A percentile compares a stretch with the other conserved stretches of the same genome.
Evolutionary conservation across 1,284 basidiomycete species (phyloP).

Genomic region (Cerioporus squamosus): DNA sequence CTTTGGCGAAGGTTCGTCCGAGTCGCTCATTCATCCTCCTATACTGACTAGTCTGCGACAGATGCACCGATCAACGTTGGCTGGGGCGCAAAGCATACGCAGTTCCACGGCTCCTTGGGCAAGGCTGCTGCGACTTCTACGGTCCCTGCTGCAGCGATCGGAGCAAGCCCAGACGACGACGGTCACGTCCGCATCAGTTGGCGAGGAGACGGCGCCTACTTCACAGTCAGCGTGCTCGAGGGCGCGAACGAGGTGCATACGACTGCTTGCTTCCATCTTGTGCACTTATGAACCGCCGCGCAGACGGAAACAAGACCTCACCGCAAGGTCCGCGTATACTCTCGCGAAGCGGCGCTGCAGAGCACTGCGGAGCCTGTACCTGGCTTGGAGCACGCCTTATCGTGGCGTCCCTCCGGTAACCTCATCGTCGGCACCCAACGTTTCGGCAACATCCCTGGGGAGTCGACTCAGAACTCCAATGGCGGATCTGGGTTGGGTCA

Average conservation of each 20-base stretch:
- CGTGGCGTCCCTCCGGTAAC: slow-evolving; percentile 91
- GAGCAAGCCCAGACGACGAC: slow-evolving; percentile 76
- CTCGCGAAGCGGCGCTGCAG: slow-evolving; percentile 78
- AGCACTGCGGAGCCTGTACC: slow-evolving; percentile 86
- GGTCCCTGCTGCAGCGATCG: slow-evolving; percentile 46
- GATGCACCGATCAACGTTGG: slow-evolving; percentile 94
- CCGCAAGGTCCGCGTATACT: slow-evolving; percentile 80
- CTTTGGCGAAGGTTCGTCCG: slow-evolving; percentile 79
- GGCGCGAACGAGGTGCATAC: slow-evolving; percentile 23
- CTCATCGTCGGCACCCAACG: slow-evolving; percentile 85
- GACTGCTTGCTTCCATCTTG: not conserved
- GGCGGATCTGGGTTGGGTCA: slow-evolving; percentile 70
- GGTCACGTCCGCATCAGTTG: slow-evolving; percentile 80
- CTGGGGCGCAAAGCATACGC: slow-evolving; percentile 97
- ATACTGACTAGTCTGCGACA: slow-evolving; percentile 31
- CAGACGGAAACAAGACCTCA: slow-evolving; percentile 32
- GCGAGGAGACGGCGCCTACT: slow-evolving; percentile 92
- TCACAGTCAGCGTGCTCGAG: slow-evolving; percentile 79
- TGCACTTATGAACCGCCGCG: not conserved
- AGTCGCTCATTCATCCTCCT: not conserved
- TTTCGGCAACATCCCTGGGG: slow-evolving; percentile 50
- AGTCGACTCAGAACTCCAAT: slow-evolving; percentile 2
- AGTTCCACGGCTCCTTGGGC: slow-evolving; percentile 96
- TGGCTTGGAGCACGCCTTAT: slow-evolving; percentile 82
- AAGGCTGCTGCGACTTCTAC: slow-evolving; percentile 80